Conservation (phyloP, 2,329 filamentous ascomycete species). For the Botrytis hyacinthi region DNA sequence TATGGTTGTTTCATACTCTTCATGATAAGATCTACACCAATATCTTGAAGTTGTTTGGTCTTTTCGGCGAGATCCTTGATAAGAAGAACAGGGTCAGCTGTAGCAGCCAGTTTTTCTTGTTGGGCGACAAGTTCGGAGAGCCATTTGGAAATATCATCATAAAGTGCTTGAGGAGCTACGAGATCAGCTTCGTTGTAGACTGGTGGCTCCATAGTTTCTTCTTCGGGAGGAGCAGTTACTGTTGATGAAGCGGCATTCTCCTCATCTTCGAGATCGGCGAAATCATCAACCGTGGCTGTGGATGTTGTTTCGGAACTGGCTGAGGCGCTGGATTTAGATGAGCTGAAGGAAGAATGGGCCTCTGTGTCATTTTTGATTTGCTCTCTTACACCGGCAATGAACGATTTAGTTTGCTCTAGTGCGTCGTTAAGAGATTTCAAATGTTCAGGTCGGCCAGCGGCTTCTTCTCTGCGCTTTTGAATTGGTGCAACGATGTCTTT, state of each 20-base stretch:
- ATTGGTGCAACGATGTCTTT: constrained; percentile 77
- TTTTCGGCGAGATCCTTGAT: constrained; percentile 69
- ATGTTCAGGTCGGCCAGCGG: constrained; percentile 65
- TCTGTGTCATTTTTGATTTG: constrained; percentile 70
- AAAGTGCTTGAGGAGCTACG: constrained; percentile 58
- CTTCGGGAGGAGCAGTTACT: constrained; percentile 41
- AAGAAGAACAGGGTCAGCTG: constrained; percentile 73
- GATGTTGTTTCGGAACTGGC: constrained; percentile 39
- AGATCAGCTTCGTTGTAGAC: constrained; percentile 75
- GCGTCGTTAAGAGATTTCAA: constrained; percentile 65
- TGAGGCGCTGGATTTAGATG: constrained; percentile 44
- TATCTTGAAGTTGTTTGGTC: constrained; percentile 69
- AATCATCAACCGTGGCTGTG: constrained; percentile 47
- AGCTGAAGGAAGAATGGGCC: constrained; percentile 52
- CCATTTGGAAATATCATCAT: constrained; percentile 67
- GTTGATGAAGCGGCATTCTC: constrained; percentile 34
- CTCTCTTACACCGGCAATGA: constrained; percentile 66
- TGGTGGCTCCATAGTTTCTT: constrained; percentile 57
- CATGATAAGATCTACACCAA: constrained; percentile 67
- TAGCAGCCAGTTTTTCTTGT: constrained; percentile 67
- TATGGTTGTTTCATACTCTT: constrained; percentile 59
- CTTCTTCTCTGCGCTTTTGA: constrained; percentile 71
- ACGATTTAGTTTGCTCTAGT: constrained; percentile 68
- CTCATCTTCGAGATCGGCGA: constrained; percentile 82
- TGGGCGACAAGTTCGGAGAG: constrained; percentile 66